Conservation (phyloP, 352 stramenopile genomes). For the Phytophthora colocasiae region DNA sequence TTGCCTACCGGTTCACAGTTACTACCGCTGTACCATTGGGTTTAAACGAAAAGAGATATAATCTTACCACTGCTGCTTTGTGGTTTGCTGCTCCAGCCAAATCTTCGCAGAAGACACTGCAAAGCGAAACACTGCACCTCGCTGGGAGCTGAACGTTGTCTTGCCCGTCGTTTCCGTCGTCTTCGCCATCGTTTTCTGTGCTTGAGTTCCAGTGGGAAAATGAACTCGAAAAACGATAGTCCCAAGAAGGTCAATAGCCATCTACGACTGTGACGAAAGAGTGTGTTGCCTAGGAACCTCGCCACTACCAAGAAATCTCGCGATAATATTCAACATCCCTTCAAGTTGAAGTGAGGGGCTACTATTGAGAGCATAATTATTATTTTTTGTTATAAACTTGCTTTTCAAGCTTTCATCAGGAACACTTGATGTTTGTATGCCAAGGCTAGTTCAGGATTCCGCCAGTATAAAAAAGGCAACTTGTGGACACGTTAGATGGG, state of each 20-base stretch:
- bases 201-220: conserved; percentile 7
- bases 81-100: conserved; percentile 28
- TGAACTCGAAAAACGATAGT: not conserved
- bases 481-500: not conserved
- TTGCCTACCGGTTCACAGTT: conserved; percentile 19
- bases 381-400: no score
- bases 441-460: not conserved
- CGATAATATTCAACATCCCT: not conserved
- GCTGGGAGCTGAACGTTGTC: conserved; percentile 30
- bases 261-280: conserved; percentile 8
- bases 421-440: not conserved
- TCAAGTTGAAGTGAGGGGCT: not conserved
- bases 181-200: not conserved
- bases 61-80: conserved; percentile 31
- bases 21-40: not conserved
- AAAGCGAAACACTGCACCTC: conserved; percentile 22
- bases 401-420: no score
- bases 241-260: conserved; percentile 19
- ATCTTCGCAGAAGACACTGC: conserved; percentile 17
- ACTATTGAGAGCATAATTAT: not conserved
- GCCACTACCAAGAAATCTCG: not conserved
- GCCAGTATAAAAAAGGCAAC: not conserved
- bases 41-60: not conserved
- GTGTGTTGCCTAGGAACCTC: not conserved
- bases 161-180: conserved; percentile 20